A percentile compares a stretch with the other conserved stretches of the same genome.
Evolutionary conservation across 2,329 filamentous ascomycete genomes (phyloP).

Genomic region (Byssochlamys sp.): DNA sequence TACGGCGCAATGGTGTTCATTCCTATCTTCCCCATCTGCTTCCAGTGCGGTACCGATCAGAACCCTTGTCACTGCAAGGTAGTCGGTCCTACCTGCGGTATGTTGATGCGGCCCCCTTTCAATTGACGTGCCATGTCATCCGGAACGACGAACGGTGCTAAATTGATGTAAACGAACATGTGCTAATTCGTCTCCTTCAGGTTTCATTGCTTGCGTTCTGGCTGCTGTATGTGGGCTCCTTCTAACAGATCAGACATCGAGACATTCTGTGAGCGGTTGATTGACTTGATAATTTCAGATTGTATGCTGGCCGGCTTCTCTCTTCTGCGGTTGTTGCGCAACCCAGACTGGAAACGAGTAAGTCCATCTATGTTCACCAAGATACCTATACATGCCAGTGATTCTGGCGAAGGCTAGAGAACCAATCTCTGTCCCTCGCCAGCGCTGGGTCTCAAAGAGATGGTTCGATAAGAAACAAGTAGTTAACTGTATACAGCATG

Average conservation of each 20-base stretch:
- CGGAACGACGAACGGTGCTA: not conserved
- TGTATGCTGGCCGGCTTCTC: slow-evolving; percentile 46
- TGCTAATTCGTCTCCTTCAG: slow-evolving; percentile 11
- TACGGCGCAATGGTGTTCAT: slow-evolving; percentile 32
- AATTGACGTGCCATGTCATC: not conserved
- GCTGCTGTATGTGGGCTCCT: slow-evolving; percentile 36
- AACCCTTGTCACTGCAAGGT: slow-evolving; percentile 51
- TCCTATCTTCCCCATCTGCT: slow-evolving; percentile 43
- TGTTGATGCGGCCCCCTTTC: slow-evolving; percentile 7
- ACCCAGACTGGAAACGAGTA: slow-evolving; percentile 47
- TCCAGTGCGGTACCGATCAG: slow-evolving; percentile 48
- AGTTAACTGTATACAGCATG: slow-evolving; percentile 28
- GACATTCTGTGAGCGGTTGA: slow-evolving; percentile 3
- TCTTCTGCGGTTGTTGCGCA: slow-evolving; percentile 49
- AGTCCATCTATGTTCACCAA: slow-evolving; percentile 10
- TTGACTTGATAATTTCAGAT: slow-evolving; percentile 25
- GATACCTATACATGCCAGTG: not conserved
- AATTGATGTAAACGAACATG: not conserved
- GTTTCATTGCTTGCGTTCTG: slow-evolving; percentile 39
- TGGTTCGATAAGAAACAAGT: not conserved
- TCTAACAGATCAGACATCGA: not conserved
- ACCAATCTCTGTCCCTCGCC: not conserved
- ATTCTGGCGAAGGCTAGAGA: not conserved
- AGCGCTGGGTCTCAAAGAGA: not conserved
- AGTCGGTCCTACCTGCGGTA: slow-evolving; percentile 46